Conservation (phyloP, 2,329 filamentous ascomycete species). For the Fusarium succisae region DNA sequence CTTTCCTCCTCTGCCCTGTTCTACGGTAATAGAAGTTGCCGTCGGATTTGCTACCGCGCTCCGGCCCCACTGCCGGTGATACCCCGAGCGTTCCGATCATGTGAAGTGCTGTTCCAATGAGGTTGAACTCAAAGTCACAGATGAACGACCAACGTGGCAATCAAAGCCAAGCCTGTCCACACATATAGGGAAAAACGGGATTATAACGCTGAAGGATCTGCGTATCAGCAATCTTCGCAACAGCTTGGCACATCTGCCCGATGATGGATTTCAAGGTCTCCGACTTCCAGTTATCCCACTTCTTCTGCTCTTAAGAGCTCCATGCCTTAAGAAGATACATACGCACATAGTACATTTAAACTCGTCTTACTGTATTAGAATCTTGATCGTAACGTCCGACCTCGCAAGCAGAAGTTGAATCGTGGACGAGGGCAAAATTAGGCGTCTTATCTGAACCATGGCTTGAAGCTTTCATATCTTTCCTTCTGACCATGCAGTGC, state of each 20-base stretch:
- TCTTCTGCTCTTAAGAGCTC: background rate
- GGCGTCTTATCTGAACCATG: background rate
- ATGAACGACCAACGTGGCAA: background rate
- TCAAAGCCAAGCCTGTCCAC: background rate
- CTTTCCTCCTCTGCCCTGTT: background rate
- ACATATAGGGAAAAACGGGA: no score
- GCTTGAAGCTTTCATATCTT: background rate
- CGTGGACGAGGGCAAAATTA: background rate
- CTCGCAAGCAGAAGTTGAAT: background rate
- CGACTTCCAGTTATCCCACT: background rate
- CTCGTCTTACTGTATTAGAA: background rate
- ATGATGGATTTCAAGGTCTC: background rate
- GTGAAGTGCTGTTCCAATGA: background rate
- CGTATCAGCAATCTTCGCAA: background rate
- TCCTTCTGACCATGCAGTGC: background rate
- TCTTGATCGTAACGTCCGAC: background rate
- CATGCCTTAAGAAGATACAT: background rate
- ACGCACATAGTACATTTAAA: no score
- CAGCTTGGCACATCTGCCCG: background rate
- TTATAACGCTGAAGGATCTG: no score
- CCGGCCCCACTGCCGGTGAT: background rate
- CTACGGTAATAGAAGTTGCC: background rate
- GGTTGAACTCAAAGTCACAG: background rate
- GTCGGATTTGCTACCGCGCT: background rate
- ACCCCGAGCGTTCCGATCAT: constrained; percentile 2